phyloP scores from a whole-genome alignment of 176 grass and related monocot genomes.

The Rhipidocladum racemiflorum region DNA sequence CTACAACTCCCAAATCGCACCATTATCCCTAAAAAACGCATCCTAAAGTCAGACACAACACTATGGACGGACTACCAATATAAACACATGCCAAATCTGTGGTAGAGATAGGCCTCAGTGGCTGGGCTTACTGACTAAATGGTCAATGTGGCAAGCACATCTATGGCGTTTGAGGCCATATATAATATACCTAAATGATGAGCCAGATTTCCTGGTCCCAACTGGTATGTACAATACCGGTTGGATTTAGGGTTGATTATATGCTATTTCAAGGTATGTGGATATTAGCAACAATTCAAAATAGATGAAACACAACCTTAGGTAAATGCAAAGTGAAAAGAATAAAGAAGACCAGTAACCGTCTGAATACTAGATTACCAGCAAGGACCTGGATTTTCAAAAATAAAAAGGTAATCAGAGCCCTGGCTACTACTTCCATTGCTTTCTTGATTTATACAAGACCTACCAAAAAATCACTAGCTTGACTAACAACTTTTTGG shows the following conservation, averaged over 20 bases:
- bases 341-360: not conserved
- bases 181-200: not conserved
- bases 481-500: not conserved
- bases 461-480: not conserved
- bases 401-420: not conserved
- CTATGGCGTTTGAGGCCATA: not conserved
- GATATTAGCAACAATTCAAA: not conserved
- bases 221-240: no score
- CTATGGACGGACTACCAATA: not conserved
- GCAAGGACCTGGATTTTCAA: not conserved
- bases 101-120: not conserved
- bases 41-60: not conserved
- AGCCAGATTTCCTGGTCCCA: not conserved
- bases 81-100: not conserved
- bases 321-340: not conserved
- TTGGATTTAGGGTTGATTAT: not conserved
- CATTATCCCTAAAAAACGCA: not conserved
- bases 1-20: not conserved
- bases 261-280: slow-evolving; percentile 5
- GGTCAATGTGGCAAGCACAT: not conserved
- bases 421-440: not conserved
- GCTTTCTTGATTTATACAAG: not conserved
- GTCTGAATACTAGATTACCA: not conserved
- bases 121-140: not conserved
- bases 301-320: slow-evolving; percentile 16